phyloP scores from a whole-genome alignment of 345 rosid genomes.

The Psidium friedrichsthalianum region DNA sequence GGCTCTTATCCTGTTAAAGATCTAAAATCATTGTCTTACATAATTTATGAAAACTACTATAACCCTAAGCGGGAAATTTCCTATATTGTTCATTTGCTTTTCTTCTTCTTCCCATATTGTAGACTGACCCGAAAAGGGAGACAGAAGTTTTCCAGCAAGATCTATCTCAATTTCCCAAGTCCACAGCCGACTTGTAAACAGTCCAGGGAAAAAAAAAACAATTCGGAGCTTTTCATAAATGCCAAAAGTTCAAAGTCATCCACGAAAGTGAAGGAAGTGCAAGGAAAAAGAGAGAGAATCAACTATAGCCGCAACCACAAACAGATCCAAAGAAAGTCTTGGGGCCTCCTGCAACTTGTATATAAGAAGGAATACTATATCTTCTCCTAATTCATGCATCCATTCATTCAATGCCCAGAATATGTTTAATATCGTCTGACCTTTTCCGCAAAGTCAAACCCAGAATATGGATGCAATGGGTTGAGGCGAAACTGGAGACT shows the following conservation, averaged over 20 bases:
- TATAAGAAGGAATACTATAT: not conserved
- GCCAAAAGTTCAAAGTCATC: not conserved
- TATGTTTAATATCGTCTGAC: not conserved
- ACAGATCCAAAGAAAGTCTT: not conserved
- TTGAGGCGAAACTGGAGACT: not conserved
- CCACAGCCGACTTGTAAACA: not conserved
- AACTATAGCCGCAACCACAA: too few relatives aligned
- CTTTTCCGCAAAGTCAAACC: constrained; percentile 1
- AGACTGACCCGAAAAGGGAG: not conserved
- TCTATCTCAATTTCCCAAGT: not conserved
- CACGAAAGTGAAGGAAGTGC: not conserved
- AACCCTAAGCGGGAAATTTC: not conserved
- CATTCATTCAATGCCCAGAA: not conserved
- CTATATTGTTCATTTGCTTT: not conserved
- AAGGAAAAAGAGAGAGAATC: not conserved
- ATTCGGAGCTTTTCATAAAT: not conserved
- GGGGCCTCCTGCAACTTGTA: not conserved
- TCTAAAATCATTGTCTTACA: not conserved
- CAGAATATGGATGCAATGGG: not conserved
- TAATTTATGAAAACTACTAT: not conserved
- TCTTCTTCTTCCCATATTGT: not conserved
- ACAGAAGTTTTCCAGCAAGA: not conserved
- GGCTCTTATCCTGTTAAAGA: not conserved
- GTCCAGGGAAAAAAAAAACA: not conserved
- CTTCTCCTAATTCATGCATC: not conserved